Base-by-base conservation (phyloP, 768 basidiomycete species). In the Boletus reticuloceps region DNA sequence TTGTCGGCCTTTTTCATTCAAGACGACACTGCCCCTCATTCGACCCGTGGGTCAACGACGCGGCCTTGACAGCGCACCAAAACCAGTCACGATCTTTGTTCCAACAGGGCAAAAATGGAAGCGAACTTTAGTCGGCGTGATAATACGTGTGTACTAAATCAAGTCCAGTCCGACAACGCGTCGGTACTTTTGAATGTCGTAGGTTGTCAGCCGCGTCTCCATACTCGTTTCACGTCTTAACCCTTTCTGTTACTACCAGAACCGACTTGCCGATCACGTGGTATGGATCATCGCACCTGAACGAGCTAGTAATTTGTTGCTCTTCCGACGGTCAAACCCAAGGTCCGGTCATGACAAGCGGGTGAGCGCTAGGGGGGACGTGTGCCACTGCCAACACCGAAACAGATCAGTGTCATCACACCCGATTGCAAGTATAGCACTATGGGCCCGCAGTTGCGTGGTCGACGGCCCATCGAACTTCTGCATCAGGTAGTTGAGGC, bases 241-340 rank as follows among this genome's bases (percentile, higher is more conserved):
- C 58, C 61, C 58, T 63, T 66, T 59, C 47, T 48, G 22, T 45
- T 47, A 47, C 53, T 47, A 45, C 53, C 14, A 61, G 53, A 64
- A 61, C 65, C 50, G 65, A 58, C 60, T 66, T 68, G 64, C 65
- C 66, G 65, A 63, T 66, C 65, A 63, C 65, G 54, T 63, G 65
- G 42, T 54, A 59, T 50, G 44, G 34, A 42, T 45, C 22, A 25
- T 25, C 22, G 22, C 22, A 5, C 22, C 22, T 25, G 22, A 25
- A 25, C 22, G 44, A 36, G 27, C 41, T 49, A 39, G 16, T 47
- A 12, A 38, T 31, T 38, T 20, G 27, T 37, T 32, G 39, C 40
- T 19, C n/a, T 14, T 45, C 54, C 43, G 61, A 55, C 31, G 43
- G 60, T 49, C 44, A 31, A 14, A 9, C n/a, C n/a, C 50, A 45